Evolutionary conservation across 164 flowering plant genomes (phyloP), one percentile per base, ranked within the genome.

Genomic region (Macadamia integrifolia): DNA sequence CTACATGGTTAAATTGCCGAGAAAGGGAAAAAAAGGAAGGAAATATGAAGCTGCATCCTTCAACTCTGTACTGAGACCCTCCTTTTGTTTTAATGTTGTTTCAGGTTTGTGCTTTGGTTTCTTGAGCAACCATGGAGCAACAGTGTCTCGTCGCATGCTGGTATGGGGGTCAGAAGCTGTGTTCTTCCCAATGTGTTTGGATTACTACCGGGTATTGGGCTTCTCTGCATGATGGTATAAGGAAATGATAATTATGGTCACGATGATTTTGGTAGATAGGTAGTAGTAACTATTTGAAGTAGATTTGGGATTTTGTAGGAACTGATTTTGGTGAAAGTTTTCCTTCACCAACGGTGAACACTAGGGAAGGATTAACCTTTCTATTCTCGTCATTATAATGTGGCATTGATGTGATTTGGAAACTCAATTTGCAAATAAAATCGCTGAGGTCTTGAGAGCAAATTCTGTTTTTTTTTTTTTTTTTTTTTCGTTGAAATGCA

Each of bases 191-290:
- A 62, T 62, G 52, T 32, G 48, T 69, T 62, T 67, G 78, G 79
- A 73, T 73, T 35, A 35, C 62, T 30, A 66, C 28, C 52, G 49
- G 65, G 68, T 61, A 50, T 53, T 64, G 66, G 65, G 70, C 59
- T 50, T 70, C 29, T 57, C 61, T 1, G 9, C 65, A 40, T 62
- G 17, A 23, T 52, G 11, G 64, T 32, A 17, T 31, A 43, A 71
- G 64, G 63, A n/a, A 10, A 49, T 62, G 69, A 35, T 57, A 62
- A 62, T 50, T 69, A 73, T 75, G 64, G 70, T 66, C 70, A 43
- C 65, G 81, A 66, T 76, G 74, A 71, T 70, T 60, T 66, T 76
- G 70, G 77, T 76, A 1, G 78, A 76, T 67, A 62, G 79, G 66
- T 80, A 73, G 73, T 29, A 67, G 30, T 61, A 35, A 66, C 57